phyloP scores from a whole-genome alignment of 305 asterid genomes.

The Fraxinus greggii region DNA sequence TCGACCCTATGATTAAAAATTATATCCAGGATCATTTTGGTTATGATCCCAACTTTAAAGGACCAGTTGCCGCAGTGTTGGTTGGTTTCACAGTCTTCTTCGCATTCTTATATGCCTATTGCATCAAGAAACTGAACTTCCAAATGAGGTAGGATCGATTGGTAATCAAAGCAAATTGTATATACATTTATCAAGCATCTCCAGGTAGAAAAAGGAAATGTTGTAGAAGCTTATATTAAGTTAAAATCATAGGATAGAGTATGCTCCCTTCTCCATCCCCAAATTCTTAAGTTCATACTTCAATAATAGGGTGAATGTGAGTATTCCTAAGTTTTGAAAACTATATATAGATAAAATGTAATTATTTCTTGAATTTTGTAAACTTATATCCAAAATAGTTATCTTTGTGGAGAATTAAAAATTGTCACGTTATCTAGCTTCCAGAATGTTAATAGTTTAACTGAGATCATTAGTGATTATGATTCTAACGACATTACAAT shows the following conservation, averaged over 20 bases:
- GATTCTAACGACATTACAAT: neutral
- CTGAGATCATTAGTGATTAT: neutral
- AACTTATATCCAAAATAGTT: neutral
- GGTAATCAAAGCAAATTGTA: slow-evolving; percentile 16
- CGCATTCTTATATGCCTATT: slow-evolving; percentile 56
- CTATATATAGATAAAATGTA: neutral
- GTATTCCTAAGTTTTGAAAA: neutral
- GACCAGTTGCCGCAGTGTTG: slow-evolving; percentile 53
- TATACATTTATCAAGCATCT: slow-evolving; percentile 15
- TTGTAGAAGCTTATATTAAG: neutral
- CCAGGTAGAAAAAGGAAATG: neutral
- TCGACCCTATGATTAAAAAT: slow-evolving; percentile 34
- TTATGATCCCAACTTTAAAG: slow-evolving; percentile 51
- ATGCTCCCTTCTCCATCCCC: neutral
- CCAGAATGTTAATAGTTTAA: neutral
- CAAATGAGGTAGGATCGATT: slow-evolving; percentile 41
- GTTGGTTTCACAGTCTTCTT: slow-evolving; percentile 58
- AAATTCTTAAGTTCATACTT: neutral
- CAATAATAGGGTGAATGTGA: neutral
- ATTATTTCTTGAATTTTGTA: neutral
- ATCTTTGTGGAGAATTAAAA: neutral
- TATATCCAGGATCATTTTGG: slow-evolving; percentile 51
- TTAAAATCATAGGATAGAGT: neutral
- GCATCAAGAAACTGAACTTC: slow-evolving; percentile 64
- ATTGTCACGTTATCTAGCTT: neutral